Evolutionary conservation across 2,329 filamentous ascomycete species (phyloP), one percentile per base, ranked within the genome.

Genomic region (Aschersonia sp.): DNA sequence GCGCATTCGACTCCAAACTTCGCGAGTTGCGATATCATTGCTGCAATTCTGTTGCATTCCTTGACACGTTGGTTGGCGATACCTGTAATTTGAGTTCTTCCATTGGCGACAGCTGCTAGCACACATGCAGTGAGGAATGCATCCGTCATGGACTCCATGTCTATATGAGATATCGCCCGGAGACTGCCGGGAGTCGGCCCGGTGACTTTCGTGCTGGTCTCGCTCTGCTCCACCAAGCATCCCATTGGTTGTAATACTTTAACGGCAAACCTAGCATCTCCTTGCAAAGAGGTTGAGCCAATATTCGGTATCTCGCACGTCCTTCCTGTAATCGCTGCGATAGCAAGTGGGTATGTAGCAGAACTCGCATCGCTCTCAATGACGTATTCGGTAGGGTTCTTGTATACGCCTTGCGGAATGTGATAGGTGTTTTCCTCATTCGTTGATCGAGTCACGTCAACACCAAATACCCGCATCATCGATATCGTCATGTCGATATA

Each of bases 131-230:
- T 96, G 46, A 98, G 73, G 72, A 98, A 98, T 45, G 92, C 92
- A 65, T 98, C 92, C 0, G 92, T 98, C 92, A 98, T 98, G 1
- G 90, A 85, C 63, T 97, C 92, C 92, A 98, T 98, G 59, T 98
- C 89, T 31, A 98, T 81, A 50, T 90, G 83, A 14, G 80, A 69
- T 10, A 98, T 69, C 1, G 86, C 83, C 56, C 81, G 81, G 40
- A 98, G 69, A 12, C 75, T 67, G 9, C 92, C 90, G 48, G 73
- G 65, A 2, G 76, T 66, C n/a, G 92, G 92, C 1, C 92, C 92
- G 7, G 84, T 94, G 7, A 98, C 92, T 0, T 89, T 97, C 1
- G 92, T 98, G 1, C 89, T 94, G 14, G 75, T 80, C 47, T 79
- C 79, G 0, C 84, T 87, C 65, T 98, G 92, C 55, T 87, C 74